Base-by-base conservation (phyloP, 441 rosid genomes). In the Gossypium schwendimanii region DNA sequence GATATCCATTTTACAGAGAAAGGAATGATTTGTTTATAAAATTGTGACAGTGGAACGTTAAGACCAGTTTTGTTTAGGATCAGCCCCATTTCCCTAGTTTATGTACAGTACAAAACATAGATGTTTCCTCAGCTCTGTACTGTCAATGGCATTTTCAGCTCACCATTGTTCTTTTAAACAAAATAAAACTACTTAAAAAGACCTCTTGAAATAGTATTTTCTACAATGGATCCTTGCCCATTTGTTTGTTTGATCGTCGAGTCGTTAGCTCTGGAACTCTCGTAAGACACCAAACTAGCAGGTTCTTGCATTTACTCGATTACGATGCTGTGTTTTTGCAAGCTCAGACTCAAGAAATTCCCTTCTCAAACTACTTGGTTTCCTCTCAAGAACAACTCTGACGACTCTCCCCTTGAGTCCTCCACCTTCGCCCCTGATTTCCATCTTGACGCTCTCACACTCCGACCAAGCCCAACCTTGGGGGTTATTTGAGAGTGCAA, bases 221-320 rank as follows among this genome's bases (percentile, higher is more conserved):
- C 0, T 20, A 41, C 7, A 3, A 92, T 92, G 98, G 98, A 92
- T 85, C 96, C 97, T 5, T 89, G 95, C 73, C 95, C 95, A 0
- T 92, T 90, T 76, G 88, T 89, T 47, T 88, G 93, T 17, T 80
- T 92, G 53, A 88, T 87, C 18, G 70, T 92, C 45, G 93, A 92
- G 75, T 91, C 95, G 2, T 76, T 92, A 7, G 89, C 98, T 55
- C 77, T 92, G 0, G 88, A 92, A 66, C 87, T 91, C 15, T 95
- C 94, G 12, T 76, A 70, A 54, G 78, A 89, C 3, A 76, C 96
- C 41, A 87, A 79, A 75, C 88, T 90, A 3, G 81, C 89, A 57
- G 87, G 92, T 72, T 80, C 88, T 8, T 92, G 89, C 3, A 79
- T 92, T 52, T 92, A 89, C 74, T 90, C 93, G 0, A 84, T 96